A percentile compares a stretch with the other conserved stretches of the same genome.
Conservation (phyloP, 1,284 basidiomycete genomes). For the Rhodotorula sp. region DNA sequence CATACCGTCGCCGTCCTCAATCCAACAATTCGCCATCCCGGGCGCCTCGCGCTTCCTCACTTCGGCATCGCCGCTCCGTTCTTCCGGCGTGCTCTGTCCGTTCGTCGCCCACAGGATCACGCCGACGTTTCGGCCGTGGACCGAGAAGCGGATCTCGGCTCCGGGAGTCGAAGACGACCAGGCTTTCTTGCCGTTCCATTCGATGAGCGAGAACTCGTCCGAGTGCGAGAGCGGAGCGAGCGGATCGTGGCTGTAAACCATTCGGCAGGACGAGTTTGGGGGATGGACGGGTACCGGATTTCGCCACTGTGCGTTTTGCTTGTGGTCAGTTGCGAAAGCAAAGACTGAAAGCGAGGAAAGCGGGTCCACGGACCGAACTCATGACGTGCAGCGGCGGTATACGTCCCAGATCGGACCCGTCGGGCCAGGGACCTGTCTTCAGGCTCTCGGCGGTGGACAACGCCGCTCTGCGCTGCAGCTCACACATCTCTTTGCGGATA, state of each 20-base stretch:
- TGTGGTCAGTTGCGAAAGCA: background rate
- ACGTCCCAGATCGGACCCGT: slow-evolving; percentile 21
- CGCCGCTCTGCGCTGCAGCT: slow-evolving; percentile 7
- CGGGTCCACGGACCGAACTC: slow-evolving; percentile 1
- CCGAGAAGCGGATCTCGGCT: slow-evolving; percentile 21
- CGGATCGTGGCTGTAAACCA: background rate
- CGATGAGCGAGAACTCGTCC: background rate
- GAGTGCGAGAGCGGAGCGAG: background rate
- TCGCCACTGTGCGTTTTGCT: slow-evolving; percentile 2
- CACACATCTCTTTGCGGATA: slow-evolving; percentile 32
- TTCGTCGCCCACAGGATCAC: slow-evolving; percentile 28
- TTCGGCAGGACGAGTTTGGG: slow-evolving; percentile 18
- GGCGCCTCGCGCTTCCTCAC: slow-evolving; percentile 10
- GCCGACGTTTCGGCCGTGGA: slow-evolving; percentile 26
- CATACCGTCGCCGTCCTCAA: slow-evolving; percentile 14
- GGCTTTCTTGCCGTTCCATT: slow-evolving; percentile 24
- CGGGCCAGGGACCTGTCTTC: slow-evolving; percentile 16
- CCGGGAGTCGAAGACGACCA: slow-evolving; percentile 19
- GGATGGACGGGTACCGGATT: background rate
- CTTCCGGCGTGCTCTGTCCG: slow-evolving; percentile 7
- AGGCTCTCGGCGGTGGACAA: background rate
- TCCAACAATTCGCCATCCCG: slow-evolving; percentile 25
- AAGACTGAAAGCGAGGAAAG: too few relatives aligned
- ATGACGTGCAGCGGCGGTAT: slow-evolving; percentile 18
- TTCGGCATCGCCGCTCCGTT: background rate